phyloP scores from a whole-genome alignment of 257 asterid genomes.

The Solanum etuberosum region DNA sequence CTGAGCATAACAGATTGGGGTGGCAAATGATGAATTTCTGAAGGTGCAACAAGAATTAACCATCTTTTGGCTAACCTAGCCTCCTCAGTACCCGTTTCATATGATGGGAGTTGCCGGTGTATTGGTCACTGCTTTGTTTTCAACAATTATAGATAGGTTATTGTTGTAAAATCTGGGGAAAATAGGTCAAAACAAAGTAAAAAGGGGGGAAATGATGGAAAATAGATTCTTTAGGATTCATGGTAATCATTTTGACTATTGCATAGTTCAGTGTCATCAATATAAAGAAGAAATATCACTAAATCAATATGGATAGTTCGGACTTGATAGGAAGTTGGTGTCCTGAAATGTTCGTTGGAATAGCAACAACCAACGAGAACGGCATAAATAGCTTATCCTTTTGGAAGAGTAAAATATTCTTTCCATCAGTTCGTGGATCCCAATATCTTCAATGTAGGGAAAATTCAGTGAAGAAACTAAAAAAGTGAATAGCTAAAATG shows the following conservation, averaged over 20 bases:
- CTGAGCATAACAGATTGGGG: background rate
- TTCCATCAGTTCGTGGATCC: background rate
- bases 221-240: background rate
- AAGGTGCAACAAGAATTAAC: background rate
- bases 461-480: background rate
- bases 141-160: background rate
- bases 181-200: background rate
- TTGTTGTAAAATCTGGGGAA: background rate
- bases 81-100: background rate
- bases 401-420: background rate
- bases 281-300: background rate
- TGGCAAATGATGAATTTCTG: background rate
- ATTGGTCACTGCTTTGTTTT: background rate
- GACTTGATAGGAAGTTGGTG: background rate
- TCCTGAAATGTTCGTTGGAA: background rate
- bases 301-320: background rate
- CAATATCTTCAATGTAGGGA: background rate
- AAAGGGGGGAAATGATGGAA: background rate
- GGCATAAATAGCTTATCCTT: background rate
- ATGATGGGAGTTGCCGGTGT: background rate
- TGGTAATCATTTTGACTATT: background rate
- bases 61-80: background rate
- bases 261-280: background rate
- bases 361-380: background rate
- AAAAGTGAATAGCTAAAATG: background rate